A percentile compares a stretch with the other conserved stretches of the same genome.
Evolutionary conservation across 208 protist species (phyloP).

Genomic region (Crithidia sp.): DNA sequence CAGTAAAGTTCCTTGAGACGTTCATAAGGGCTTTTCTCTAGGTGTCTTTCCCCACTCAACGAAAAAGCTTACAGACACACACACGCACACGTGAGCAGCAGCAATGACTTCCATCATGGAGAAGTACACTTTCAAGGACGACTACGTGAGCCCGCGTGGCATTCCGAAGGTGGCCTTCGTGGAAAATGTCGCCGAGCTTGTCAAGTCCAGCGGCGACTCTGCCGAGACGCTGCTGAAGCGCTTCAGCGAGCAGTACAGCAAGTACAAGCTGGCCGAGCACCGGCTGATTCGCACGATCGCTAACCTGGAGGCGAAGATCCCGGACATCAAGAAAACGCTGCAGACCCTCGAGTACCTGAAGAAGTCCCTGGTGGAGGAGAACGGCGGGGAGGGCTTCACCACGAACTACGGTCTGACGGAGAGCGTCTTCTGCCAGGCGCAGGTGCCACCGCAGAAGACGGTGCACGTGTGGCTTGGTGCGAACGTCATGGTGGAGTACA

Average conservation of each 20-base stretch:
- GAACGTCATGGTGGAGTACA: constrained; percentile 98
- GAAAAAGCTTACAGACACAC: constrained; percentile 9
- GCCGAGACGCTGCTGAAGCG: constrained; percentile 85
- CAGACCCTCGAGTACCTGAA: constrained; percentile 88
- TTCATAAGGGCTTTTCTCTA: background rate
- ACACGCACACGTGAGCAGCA: background rate
- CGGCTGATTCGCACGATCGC: constrained; percentile 85
- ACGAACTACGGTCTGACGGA: constrained; percentile 92
- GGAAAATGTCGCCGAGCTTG: constrained; percentile 75
- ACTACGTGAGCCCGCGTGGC: constrained; percentile 88
- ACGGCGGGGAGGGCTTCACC: constrained; percentile 43
- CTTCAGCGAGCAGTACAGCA: constrained; percentile 90
- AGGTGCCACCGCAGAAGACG: constrained; percentile 80
- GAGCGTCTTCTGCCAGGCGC: constrained; percentile 86
- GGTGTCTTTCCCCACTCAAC: background rate
- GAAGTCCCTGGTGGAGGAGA: constrained; percentile 47
- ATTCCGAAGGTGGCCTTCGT: constrained; percentile 90
- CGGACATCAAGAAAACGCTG: constrained; percentile 93
- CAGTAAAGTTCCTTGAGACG: no score
- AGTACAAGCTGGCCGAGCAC: constrained; percentile 94
- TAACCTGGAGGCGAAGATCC: constrained; percentile 90
- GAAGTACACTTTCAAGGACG: constrained; percentile 83
- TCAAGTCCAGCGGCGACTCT: constrained; percentile 80
- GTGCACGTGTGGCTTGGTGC: constrained; percentile 95
- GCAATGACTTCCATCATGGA: constrained; percentile 37